These are phyloP conservation scores for Termitomyces sp. DNA, from an alignment of 768 basidiomycete species.

Conservation along the genomic window DNA sequence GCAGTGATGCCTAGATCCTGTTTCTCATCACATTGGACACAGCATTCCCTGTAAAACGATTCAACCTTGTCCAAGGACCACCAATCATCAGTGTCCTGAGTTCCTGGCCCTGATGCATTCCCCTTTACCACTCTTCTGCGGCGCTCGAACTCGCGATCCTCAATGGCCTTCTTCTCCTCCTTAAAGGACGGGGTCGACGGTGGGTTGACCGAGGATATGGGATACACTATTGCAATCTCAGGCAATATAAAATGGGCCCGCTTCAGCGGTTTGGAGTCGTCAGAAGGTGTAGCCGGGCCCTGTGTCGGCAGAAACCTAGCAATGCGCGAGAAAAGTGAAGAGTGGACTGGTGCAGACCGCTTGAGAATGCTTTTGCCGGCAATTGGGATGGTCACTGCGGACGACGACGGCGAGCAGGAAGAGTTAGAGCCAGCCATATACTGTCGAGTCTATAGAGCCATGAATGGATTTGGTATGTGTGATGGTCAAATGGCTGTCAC, in stretches of 20 bases:
- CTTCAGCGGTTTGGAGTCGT: conserved; percentile 62
- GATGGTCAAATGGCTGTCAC: conserved; percentile 7
- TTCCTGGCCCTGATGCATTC: conserved; percentile 30
- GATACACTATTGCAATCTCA: conserved; percentile 82
- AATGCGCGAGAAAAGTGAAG: conserved; percentile 67
- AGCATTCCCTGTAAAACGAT: conserved; percentile 83
- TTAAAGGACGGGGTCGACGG: conserved; percentile 74
- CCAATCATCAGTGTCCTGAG: conserved; percentile 50
- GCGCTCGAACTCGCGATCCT: conserved; percentile 68
- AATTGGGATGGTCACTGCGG: conserved; percentile 73
- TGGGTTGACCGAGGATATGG: conserved; percentile 79
- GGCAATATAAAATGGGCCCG: conserved; percentile 90
- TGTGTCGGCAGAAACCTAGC: conserved; percentile 69
- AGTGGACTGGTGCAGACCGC: conserved; percentile 61
- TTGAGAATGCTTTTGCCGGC: conserved; percentile 83
- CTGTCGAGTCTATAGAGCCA: conserved; percentile 7
- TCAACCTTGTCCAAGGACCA: conserved; percentile 86
- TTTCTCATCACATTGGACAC: conserved; percentile 66
- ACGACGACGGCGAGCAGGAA: conserved; percentile 67
- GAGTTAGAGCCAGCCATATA: conserved; percentile 30
- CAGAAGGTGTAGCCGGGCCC: conserved; percentile 26
- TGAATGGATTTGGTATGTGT: conserved; percentile 7
- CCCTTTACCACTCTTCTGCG: conserved; percentile 60
- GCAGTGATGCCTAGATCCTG: conserved; percentile 59
- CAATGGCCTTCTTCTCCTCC: conserved; percentile 79